A percentile compares a stretch with the other conserved stretches of the same genome.
phyloP scores from a whole-genome alignment of 495 filamentous ascomycete genomes.

The Pyrenula massariospora region DNA sequence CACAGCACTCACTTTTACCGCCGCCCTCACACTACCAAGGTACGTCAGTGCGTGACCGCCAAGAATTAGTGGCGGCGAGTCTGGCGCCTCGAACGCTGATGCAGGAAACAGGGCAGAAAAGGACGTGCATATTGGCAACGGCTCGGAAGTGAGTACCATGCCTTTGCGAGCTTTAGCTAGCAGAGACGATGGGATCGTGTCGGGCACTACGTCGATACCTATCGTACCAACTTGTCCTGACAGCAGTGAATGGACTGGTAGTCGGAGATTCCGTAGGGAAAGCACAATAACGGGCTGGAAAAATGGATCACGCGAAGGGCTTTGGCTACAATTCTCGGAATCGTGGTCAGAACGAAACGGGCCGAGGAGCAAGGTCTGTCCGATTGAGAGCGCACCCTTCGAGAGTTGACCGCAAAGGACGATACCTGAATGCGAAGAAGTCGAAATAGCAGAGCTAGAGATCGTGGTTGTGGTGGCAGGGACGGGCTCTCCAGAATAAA shows the following conservation, averaged over 20 bases:
- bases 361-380: slow-evolving; percentile 68
- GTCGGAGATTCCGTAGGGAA: slow-evolving; percentile 76
- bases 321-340: neutral
- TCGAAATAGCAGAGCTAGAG: slow-evolving; percentile 21
- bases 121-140: slow-evolving; percentile 31
- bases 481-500: slow-evolving; percentile 27
- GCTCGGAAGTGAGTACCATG: slow-evolving; percentile 53
- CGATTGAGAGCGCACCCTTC: slow-evolving; percentile 65
- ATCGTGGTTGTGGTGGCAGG: too few species aligned
- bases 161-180: slow-evolving; percentile 60
- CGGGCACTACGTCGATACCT: slow-evolving; percentile 52
- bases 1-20: slow-evolving; percentile 56
- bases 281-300: slow-evolving; percentile 72
- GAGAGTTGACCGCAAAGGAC: slow-evolving; percentile 77
- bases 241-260: slow-evolving; percentile 66
- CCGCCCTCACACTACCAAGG: slow-evolving; percentile 73
- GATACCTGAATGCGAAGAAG: slow-evolving; percentile 20
- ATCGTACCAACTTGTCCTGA: slow-evolving; percentile 86
- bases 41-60: slow-evolving; percentile 67
- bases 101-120: slow-evolving; percentile 35
- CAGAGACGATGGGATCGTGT: slow-evolving; percentile 12
- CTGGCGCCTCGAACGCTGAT: slow-evolving; percentile 24
- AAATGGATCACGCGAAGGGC: slow-evolving; percentile 21
- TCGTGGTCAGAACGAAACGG: slow-evolving; percentile 40
- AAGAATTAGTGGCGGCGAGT: slow-evolving; percentile 33